Evolutionary conservation across 2,329 filamentous ascomycete species (phyloP).

Genomic region (Ceratocystis colombiana): DNA sequence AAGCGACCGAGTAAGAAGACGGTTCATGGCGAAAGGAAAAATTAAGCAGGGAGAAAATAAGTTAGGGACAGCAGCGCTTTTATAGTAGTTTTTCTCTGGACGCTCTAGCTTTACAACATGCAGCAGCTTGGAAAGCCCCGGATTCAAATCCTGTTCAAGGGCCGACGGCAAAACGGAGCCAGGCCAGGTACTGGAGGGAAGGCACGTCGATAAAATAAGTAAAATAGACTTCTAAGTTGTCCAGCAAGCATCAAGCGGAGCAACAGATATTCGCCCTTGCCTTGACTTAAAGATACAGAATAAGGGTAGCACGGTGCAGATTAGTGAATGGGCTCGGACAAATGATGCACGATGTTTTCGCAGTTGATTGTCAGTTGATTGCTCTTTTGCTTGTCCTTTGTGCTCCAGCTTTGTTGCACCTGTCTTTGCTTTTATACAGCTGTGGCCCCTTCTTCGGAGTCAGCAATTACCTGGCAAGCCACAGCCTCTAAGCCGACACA

Average conservation of each 20-base stretch:
- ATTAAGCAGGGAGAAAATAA: not conserved
- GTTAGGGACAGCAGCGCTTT: not conserved
- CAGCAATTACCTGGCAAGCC: not conserved
- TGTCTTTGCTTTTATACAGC: slow-evolving; percentile 3
- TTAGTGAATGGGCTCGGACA: not conserved
- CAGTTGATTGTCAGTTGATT: not conserved
- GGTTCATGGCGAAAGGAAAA: slow-evolving; percentile 19
- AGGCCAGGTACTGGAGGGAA: not conserved
- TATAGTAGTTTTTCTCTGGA: not conserved
- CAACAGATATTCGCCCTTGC: not conserved
- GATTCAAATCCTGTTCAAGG: not conserved
- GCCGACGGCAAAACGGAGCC: slow-evolving; percentile 7
- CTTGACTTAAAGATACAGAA: not conserved
- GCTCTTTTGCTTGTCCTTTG: not conserved
- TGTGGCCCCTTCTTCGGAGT: not conserved
- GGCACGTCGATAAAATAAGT: slow-evolving; percentile 2
- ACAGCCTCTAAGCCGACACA: not conserved
- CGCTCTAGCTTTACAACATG: not conserved
- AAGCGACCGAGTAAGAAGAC: slow-evolving; percentile 17
- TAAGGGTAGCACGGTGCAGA: not conserved
- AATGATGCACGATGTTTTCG: not conserved
- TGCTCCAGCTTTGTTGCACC: not conserved
- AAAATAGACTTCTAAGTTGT: not conserved
- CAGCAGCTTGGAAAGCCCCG: slow-evolving; percentile 6
- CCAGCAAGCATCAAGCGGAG: not conserved